Percentiles rank a stretch among this genome's conserved stretches.
These are phyloP conservation scores for Spencermartinsiella europaea DNA, from an alignment of 805 yeast species.

Conservation along the genomic window DNA sequence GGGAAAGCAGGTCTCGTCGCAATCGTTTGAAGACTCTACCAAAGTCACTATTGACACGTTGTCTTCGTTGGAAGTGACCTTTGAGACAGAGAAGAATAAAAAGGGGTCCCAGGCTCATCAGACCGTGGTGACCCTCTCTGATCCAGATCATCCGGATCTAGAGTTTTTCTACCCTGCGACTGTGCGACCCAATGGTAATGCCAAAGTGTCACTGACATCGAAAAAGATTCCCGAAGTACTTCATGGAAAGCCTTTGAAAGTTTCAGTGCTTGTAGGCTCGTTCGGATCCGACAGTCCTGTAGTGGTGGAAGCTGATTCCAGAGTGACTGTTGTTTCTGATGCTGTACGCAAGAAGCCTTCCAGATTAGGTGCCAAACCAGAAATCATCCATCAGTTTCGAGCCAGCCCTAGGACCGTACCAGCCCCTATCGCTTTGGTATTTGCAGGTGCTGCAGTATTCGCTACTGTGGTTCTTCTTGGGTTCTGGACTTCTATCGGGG, in stretches of 20 bases:
- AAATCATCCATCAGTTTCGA: constrained; percentile 59
- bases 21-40: constrained; percentile 1
- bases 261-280: constrained; percentile 28
- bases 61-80: constrained; percentile 14
- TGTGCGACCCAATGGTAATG: constrained; percentile 31
- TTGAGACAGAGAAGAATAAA: constrained; percentile 13
- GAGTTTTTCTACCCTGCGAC: constrained; percentile 27
- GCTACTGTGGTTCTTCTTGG: constrained; percentile 41
- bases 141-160: constrained; percentile 23
- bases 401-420: constrained; percentile 49
- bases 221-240: constrained; percentile 30
- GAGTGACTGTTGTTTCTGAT: constrained; percentile 10
- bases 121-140: constrained; percentile 21
- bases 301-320: constrained; percentile 16
- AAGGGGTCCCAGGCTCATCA: constrained; percentile 25
- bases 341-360: constrained; percentile 10
- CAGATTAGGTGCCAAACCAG: constrained; percentile 45
- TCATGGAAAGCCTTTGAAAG: constrained; percentile 21
- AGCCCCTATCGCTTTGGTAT: constrained; percentile 46
- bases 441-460: constrained; percentile 41
- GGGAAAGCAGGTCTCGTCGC: not conserved
- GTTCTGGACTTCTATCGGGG: constrained; percentile 23
- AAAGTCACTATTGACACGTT: not conserved
- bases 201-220: constrained; percentile 29
- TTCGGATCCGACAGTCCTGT: constrained; percentile 24